Evolutionary conservation across 371 early-diverging fungal species (phyloP).

Genomic region (Synchytrium microbalum): DNA sequence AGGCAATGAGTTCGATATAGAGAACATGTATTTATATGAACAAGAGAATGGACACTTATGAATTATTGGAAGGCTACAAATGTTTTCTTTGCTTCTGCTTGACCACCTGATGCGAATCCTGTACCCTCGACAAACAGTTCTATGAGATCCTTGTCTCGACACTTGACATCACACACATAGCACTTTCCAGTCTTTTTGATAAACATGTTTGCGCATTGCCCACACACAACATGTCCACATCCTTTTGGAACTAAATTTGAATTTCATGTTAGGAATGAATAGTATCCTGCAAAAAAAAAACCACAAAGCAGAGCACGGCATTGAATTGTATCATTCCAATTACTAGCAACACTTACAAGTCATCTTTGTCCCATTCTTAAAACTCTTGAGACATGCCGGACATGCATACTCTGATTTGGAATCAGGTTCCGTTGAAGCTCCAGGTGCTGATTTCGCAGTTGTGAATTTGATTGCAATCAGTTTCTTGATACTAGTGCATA

Average conservation of each 20-base stretch:
- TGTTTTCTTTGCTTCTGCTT: slow-evolving; percentile 62
- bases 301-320: neutral
- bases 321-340: neutral
- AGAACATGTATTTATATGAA: neutral
- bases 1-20: slow-evolving; percentile 2
- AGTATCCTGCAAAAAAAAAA: neutral
- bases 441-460: slow-evolving; percentile 13
- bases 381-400: slow-evolving; percentile 73
- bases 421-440: too few relatives aligned
- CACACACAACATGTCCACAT: slow-evolving; percentile 87
- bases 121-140: slow-evolving; percentile 70
- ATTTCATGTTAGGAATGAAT: neutral
- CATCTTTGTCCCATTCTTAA: slow-evolving; percentile 67
- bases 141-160: slow-evolving; percentile 63
- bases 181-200: slow-evolving; percentile 64
- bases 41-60: too few relatives aligned
- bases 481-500: slow-evolving; percentile 53
- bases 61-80: slow-evolving; percentile 69
- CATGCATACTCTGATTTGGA: slow-evolving; percentile 49
- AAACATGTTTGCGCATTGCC: slow-evolving; percentile 68
- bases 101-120: slow-evolving; percentile 60
- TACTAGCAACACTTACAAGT: slow-evolving; percentile 37
- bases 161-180: slow-evolving; percentile 69
- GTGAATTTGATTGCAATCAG: slow-evolving; percentile 68
- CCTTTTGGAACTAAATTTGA: slow-evolving; percentile 54